These are phyloP conservation scores for Narthecium ossifragum DNA, from an alignment of 106 monocot species.

Conservation along the genomic window DNA sequence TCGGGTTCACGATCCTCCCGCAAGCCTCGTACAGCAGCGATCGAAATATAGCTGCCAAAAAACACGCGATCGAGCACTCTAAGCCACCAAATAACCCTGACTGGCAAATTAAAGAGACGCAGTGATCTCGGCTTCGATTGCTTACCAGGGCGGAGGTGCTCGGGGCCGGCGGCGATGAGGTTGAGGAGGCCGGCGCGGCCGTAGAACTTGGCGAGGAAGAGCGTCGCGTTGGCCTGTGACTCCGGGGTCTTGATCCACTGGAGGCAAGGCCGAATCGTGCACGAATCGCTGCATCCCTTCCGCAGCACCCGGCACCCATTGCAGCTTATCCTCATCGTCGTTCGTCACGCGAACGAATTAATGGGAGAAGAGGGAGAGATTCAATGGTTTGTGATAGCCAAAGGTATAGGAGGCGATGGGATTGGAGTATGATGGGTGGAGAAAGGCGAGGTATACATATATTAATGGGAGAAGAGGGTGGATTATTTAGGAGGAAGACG, in stretches of 20 bases:
- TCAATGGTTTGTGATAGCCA: too few relatives aligned
- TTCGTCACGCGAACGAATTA: too few relatives aligned
- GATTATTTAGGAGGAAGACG: too few relatives aligned
- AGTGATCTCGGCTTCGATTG: too few relatives aligned
- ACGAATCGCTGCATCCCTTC: not conserved
- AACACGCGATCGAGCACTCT: not conserved
- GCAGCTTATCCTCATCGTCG: constrained; percentile 7
- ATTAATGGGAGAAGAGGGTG: too few relatives aligned
- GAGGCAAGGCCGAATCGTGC: constrained; percentile 3
- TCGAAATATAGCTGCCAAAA: constrained; percentile 5
- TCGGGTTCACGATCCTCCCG: constrained; percentile 9
- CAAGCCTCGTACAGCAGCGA: constrained; percentile 12
- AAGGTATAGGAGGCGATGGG: too few relatives aligned
- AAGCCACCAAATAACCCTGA: not conserved
- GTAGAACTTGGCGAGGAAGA: constrained; percentile 12
- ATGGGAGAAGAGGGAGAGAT: too few relatives aligned
- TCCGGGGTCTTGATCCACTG: constrained; percentile 7
- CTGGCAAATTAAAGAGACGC: too few relatives aligned
- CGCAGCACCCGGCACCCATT: constrained; percentile 10
- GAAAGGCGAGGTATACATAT: too few relatives aligned
- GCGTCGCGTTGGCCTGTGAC: constrained; percentile 1
- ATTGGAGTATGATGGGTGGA: too few relatives aligned
- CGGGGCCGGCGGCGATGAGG: not conserved
- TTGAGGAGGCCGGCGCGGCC: constrained; percentile 11
- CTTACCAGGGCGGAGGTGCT: constrained; percentile 6